Percentiles rank a stretch among this genome's conserved stretches.
Conservation (phyloP, 176 grass and related monocot species). For the Panicum miliaceum region DNA sequence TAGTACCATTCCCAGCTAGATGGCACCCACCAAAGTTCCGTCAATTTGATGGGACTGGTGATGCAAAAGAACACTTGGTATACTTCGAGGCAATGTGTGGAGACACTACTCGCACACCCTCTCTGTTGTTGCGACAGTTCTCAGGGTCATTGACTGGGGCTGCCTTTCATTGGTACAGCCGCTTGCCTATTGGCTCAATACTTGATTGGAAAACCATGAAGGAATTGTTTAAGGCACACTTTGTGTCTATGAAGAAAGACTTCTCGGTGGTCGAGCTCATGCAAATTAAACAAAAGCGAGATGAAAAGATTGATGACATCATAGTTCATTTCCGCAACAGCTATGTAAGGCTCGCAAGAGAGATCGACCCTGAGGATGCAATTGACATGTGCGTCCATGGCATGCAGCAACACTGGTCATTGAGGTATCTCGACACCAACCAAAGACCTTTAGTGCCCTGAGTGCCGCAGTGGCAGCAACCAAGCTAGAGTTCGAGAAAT, state of each 20-base stretch:
- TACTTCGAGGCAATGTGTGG: slow-evolving; percentile 23
- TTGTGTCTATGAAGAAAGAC: background rate
- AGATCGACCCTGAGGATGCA: background rate
- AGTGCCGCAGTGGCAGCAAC: background rate
- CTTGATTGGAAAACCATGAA: background rate
- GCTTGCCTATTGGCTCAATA: background rate
- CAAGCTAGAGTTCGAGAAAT: background rate
- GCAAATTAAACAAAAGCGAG: background rate
- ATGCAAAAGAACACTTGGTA: background rate
- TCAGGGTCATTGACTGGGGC: background rate
- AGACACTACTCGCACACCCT: background rate
- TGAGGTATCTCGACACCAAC: background rate
- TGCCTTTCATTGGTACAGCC: slow-evolving; percentile 30
- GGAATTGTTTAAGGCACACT: slow-evolving; percentile 1
- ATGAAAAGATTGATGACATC: background rate
- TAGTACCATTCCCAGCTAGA: background rate
- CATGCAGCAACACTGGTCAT: background rate
- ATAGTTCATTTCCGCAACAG: background rate
- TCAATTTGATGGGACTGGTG: background rate
- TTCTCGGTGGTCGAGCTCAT: background rate
- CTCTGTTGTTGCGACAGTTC: background rate
- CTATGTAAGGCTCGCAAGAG: background rate
- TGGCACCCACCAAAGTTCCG: slow-evolving; percentile 21
- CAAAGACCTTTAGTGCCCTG: background rate
- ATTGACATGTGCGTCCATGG: background rate